These are phyloP conservation scores for Avena insularis DNA, from an alignment of 176 grass and related monocot species.

Conservation along the genomic window DNA sequence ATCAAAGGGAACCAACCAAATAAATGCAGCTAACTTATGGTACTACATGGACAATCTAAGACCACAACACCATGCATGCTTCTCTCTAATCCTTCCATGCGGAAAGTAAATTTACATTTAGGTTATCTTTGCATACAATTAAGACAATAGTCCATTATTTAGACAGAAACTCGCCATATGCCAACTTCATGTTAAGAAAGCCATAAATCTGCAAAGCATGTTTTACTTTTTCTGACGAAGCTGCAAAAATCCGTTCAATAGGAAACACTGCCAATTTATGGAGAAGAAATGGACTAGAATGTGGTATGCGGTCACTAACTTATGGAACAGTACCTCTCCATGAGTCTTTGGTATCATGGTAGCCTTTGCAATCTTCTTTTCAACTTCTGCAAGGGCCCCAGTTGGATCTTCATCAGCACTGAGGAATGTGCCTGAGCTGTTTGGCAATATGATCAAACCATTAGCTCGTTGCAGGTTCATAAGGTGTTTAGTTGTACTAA, in stretches of 20 bases:
- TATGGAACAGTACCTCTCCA: slow-evolving; percentile 72
- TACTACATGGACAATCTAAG: not conserved
- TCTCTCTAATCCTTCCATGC: not conserved
- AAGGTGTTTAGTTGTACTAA: not conserved
- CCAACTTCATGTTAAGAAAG: not conserved
- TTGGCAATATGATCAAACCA: slow-evolving; percentile 12
- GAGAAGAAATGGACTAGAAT: slow-evolving; percentile 9
- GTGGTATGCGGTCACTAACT: not conserved
- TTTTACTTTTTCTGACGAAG: not conserved
- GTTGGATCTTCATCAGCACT: slow-evolving; percentile 83
- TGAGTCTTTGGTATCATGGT: slow-evolving; percentile 84
- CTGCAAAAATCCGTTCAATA: not conserved
- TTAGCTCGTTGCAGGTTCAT: slow-evolving; percentile 21
- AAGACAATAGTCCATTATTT: not conserved
- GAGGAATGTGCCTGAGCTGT: slow-evolving; percentile 97
- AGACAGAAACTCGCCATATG: slow-evolving; percentile 24
- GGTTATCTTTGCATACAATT: slow-evolving; percentile 21
- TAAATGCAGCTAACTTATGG: not conserved
- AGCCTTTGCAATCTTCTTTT: slow-evolving; percentile 88
- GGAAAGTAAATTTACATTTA: not conserved
- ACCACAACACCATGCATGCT: not conserved
- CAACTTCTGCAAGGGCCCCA: slow-evolving; percentile 72
- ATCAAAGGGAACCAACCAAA: not conserved
- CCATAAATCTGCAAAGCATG: not conserved
- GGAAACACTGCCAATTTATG: not conserved